Base-by-base conservation (phyloP, 1,284 basidiomycete genomes). In the Tylopilus orsonianus region DNA sequence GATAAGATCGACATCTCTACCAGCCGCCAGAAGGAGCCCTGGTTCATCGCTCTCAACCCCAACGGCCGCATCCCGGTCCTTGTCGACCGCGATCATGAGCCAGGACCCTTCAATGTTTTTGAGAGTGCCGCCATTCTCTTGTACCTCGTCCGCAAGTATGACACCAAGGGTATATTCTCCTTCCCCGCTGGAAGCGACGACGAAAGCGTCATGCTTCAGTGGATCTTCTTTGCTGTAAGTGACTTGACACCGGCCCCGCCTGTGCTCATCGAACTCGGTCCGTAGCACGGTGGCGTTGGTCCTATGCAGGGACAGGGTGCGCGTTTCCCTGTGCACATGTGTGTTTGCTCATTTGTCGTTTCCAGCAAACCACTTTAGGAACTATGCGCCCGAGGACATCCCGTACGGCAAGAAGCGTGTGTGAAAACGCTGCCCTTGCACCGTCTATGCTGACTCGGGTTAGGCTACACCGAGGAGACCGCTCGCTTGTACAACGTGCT, bases 41-140 rank as follows among this genome's bases (percentile, higher is more conserved):
- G 73, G 72, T 81, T 73, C 64, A 63, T 80, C 41, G 56, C 67
- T 47, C 72, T 79, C 56, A 79, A 83, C 66, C 83, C 81, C 9
- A 85, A 84, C 58, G 83, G 82, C 13, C 71, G 80, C 32, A 83
- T 84, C 52, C 82, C 82, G 16, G 77, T 77, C 10, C 63, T 82
- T 14, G 64, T 75, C 23, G 75, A 81, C 53, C 63, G 60, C 39
- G 64, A 70, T 8, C 64, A 72, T 39, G 43, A 60, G 20, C 62
- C 64, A 26, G 61, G 65, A 39, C 72, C 73, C 22, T 79, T 80
- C 52, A 59, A 62, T 18, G 72, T 85, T 18, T 84, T 81, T 56
- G 85, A 87, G 60, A 77, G 71, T 12, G 77, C 76, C 5, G 78
- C 78, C 7, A 83, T 86, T 52, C 59, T 83, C 38, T 60, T 82